A percentile compares a stretch with the other conserved stretches of the same genome.
Conservation (phyloP, 2,329 filamentous ascomycete genomes). For the Aspergillus proliferans region DNA sequence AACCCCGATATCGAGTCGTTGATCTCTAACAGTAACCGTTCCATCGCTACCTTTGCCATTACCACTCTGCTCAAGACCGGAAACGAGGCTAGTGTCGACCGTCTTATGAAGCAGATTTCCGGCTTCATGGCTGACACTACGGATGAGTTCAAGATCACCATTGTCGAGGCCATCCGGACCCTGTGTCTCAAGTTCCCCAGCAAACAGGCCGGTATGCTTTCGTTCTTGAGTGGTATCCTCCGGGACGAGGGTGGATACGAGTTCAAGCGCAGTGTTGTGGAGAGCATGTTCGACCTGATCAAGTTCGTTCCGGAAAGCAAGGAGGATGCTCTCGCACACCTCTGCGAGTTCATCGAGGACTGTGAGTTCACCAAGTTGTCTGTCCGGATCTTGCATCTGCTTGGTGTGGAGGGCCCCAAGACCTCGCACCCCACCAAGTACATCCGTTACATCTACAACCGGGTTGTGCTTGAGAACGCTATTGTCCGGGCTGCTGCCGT, state of each 20-base stretch:
- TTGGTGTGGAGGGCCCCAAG: constrained; percentile 90
- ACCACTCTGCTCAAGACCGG: constrained; percentile 97
- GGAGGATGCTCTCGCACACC: constrained; percentile 75
- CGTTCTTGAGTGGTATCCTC: constrained; percentile 93
- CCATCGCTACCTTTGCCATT: constrained; percentile 96
- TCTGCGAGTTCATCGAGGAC: constrained; percentile 99
- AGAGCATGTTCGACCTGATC: constrained; percentile 99
- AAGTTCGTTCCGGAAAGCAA: constrained; percentile 92
- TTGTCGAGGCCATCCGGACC: constrained; percentile 95
- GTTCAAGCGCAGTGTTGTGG: constrained; percentile 94
- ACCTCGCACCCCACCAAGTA: constrained; percentile 96
- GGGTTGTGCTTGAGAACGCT: constrained; percentile 93
- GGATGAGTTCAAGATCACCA: constrained; percentile 99
- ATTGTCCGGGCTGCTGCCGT: constrained; percentile 93
- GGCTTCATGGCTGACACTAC: constrained; percentile 99
- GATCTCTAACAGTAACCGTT: constrained; percentile 94
- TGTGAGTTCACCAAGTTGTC: constrained; percentile 98
- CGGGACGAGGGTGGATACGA: constrained; percentile 96
- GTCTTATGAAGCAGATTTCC: constrained; percentile 97
- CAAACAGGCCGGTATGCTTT: constrained; percentile 96
- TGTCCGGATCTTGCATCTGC: constrained; percentile 86
- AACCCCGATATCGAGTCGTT: constrained; percentile 96
- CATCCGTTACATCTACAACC: constrained; percentile 98
- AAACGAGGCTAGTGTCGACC: constrained; percentile 93
- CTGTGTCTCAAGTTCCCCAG: constrained; percentile 95